These are phyloP conservation scores for Trichoderma lentiforme DNA, from an alignment of 2,329 filamentous ascomycete genomes.

Conservation along the genomic window DNA sequence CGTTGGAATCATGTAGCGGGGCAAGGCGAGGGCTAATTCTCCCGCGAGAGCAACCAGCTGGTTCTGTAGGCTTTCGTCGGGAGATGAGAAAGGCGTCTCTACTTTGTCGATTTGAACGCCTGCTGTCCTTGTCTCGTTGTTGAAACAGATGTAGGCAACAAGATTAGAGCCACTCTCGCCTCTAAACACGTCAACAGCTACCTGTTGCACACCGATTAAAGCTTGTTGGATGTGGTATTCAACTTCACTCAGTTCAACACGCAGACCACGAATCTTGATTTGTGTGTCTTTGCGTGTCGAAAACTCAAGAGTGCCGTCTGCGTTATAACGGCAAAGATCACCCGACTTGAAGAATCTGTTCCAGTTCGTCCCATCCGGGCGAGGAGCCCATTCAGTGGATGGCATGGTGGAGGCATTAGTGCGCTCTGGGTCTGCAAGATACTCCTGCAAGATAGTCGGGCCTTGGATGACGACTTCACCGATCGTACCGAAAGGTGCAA, in stretches of 20 bases:
- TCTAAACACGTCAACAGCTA: slow-evolving; percentile 4
- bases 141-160: slow-evolving; percentile 7
- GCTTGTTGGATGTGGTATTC: slow-evolving; percentile 19
- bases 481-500: slow-evolving; percentile 24
- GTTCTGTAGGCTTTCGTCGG: slow-evolving; percentile 9
- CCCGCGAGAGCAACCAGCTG: slow-evolving; percentile 4
- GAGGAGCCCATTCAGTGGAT: not conserved
- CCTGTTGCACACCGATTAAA: not conserved
- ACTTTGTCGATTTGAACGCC: not conserved
- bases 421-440: slow-evolving; percentile 38
- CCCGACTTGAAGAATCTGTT: slow-evolving; percentile 41
- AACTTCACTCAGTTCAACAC: slow-evolving; percentile 42
- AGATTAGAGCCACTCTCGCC: not conserved
- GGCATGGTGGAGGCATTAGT: slow-evolving; percentile 44
- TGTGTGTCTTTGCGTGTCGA: slow-evolving; percentile 54
- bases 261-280: slow-evolving; percentile 54
- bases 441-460: slow-evolving; percentile 46
- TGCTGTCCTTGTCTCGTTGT: not conserved
- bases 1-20: slow-evolving; percentile 23
- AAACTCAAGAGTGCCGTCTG: slow-evolving; percentile 38
- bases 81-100: slow-evolving; percentile 13
- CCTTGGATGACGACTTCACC: slow-evolving; percentile 38
- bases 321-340: slow-evolving; percentile 41
- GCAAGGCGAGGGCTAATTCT: not conserved
- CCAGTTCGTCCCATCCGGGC: slow-evolving; percentile 9